Conservation (phyloP, 106 monocot genomes). For the Alisma plantagoaquatica region DNA sequence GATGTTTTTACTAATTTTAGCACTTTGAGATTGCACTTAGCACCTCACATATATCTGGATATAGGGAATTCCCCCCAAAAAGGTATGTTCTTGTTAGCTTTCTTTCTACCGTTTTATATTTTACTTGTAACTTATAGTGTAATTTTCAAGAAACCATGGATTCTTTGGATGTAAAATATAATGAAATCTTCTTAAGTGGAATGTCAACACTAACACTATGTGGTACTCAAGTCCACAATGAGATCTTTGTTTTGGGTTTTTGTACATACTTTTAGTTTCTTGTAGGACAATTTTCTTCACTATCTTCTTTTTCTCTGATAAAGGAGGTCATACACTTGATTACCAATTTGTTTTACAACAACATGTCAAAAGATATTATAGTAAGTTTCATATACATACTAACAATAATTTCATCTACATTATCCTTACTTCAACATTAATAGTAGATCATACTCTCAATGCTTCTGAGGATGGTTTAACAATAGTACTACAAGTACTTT, state of each 20-base stretch:
- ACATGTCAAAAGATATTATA: conserved; percentile 60
- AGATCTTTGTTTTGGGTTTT: not conserved
- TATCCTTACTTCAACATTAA: too few relatives aligned
- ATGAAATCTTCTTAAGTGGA: conserved; percentile 56
- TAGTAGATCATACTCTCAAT: too few relatives aligned
- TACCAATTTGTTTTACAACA: conserved; percentile 84
- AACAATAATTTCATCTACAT: too few relatives aligned
- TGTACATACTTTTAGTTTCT: not conserved
- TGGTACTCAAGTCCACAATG: conserved; percentile 25
- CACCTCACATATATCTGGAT: too few relatives aligned
- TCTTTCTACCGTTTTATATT: not conserved
- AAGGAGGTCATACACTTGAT: conserved; percentile 64
- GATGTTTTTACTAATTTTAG: too few relatives aligned
- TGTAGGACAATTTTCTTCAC: conserved; percentile 73
- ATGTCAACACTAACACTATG: conserved; percentile 53
- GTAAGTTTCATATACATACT: too few relatives aligned
- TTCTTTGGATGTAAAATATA: conserved; percentile 55
- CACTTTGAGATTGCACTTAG: too few relatives aligned
- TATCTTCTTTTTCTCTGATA: conserved; percentile 67
- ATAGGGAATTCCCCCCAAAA: too few relatives aligned
- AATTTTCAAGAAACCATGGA: conserved; percentile 74
- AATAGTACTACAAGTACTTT: too few relatives aligned
- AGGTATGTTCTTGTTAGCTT: conserved; percentile 32
- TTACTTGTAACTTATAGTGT: not conserved
- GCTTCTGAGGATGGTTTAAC: too few relatives aligned